Evolutionary conservation across 306 rosid species (phyloP), one percentile per base, ranked within the genome.

Genomic region (Begonia fuchsioides): DNA sequence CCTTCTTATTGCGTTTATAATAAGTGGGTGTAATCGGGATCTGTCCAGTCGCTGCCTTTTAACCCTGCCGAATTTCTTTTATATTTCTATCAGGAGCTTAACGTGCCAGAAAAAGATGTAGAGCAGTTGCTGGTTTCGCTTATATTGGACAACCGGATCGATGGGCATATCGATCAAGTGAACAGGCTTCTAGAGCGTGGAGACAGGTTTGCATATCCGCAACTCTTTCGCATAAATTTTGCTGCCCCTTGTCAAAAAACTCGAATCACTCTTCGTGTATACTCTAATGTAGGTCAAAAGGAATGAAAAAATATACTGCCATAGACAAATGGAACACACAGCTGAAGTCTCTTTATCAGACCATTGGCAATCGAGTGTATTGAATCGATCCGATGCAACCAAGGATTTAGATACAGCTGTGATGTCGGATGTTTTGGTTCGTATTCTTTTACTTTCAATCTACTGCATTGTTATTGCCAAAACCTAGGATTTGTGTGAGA

Each of bases 161-260:
- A 90, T 61, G 95, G 97, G 39, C 93, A 90, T 68, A 90, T 90
- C 50, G 97, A 84, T 71, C 97, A 90, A 74, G 97, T 90, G 51
- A 90, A 90, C 68, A 68, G 95, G 74, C 84, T 90, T 15, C 70
- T 90, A 50, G 97, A 90, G 71, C 87, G 98, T 40, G 83, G 87
- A 32, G 81, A 82, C 67, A 81, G 92, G 98, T 79, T 9, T 43
- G 72, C 49, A 35, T 17, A 18, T 13, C 8, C 35, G 5, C 7
- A 26, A 26, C 35, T 26, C 35, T 26, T 26, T 26, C 7, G 35
- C 35, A 26, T 26, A 26, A 26, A 26, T 26, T 8, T 26, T 26
- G 4, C 35, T 26, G 8, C 35, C 35, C 35, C 7, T 2, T 26
- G 7, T 26, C 35, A 4, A 26, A 26, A 26, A 1, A 26, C 7